Evolutionary conservation across 768 basidiomycete genomes (phyloP), one percentile per base, ranked within the genome.

Genomic region (Tylopilus vinaceipallidus): DNA sequence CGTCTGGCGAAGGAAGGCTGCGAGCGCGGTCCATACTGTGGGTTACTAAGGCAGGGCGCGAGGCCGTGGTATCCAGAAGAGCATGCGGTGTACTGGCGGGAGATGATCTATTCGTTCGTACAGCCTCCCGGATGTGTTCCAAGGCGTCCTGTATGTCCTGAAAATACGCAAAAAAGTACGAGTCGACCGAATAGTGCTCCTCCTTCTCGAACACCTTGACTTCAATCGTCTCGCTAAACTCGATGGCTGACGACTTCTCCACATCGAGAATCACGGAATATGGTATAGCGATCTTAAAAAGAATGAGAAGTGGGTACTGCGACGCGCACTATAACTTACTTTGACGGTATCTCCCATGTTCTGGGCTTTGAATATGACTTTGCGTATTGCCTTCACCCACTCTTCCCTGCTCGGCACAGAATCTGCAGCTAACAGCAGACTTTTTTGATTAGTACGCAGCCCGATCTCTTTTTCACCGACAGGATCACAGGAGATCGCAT

Each of bases 311-410:
- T 30, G 24, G 43, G 36, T 13, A 36, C 26, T 11, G 12, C 16
- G n/a, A 4, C 23, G 7, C 36, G 4, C 26, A 44, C 24, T 40
- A 6, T 44, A 22, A 58, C 68, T 23, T 55, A 88, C 91, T 79
- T 98, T 98, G 57, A 98, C 93, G 59, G 83, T 89, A 61, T 98
- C 93, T 3, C 97, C 95, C 78, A 87, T 87, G 67, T 98, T 97
- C 73, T 98, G 95, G 14, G 88, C 86, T 65, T 93, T 92, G 74
- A 98, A 95, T 47, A 98, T 93, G 47, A 94, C 87, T 68, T 89
- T 95, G 50, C 86, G 82, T 52, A 99, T 85, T 9, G 91, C 86
- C 67, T 97, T 98, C 40, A 98, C 86, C 95, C 95, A 99, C 70
- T 95, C 93, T 40, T 93, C 86, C 40, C 91, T 80, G 63, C 86